Percentiles rank a stretch among this genome's conserved stretches.
Evolutionary conservation across 495 filamentous ascomycete genomes (phyloP).

Genomic region (Bacidia gigantensis): DNA sequence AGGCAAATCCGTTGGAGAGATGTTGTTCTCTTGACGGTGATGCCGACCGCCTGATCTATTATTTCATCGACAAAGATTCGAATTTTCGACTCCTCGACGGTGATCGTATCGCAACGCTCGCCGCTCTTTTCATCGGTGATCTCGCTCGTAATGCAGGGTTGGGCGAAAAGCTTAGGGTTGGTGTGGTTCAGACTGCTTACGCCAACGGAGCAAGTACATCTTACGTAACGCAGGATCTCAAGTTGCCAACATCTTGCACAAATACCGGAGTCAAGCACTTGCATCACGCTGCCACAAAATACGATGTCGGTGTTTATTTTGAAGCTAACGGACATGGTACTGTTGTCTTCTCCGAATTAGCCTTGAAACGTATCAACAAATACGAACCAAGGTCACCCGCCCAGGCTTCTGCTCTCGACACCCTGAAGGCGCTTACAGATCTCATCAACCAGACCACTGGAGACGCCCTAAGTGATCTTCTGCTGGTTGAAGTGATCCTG

Average conservation of each 20-base stretch:
- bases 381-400: conserved; percentile 79
- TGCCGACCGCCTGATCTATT: conserved; percentile 90
- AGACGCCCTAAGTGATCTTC: conserved; percentile 86
- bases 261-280: conserved; percentile 94
- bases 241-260: conserved; percentile 83
- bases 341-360: conserved; percentile 77
- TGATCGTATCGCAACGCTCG: conserved; percentile 90
- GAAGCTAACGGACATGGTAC: conserved; percentile 98
- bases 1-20: conserved; percentile 59
- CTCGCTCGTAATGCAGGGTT: conserved; percentile 70
- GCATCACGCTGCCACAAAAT: conserved; percentile 82
- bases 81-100: conserved; percentile 86
- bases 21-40: conserved; percentile 89
- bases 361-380: conserved; percentile 58
- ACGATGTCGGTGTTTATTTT: conserved; percentile 94
- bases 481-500: conserved; percentile 91
- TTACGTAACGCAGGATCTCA: conserved; percentile 76
- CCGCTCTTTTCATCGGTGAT: conserved; percentile 85
- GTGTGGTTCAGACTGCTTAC: conserved; percentile 93
- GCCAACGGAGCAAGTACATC: conserved; percentile 92
- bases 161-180: conserved; percentile 65
- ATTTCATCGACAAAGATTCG: conserved; percentile 70
- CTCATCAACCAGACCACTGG: conserved; percentile 97
- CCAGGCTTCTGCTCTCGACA: conserved; percentile 72
- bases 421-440: conserved; percentile 63